A percentile compares a stretch with the other conserved stretches of the same genome.
These are phyloP conservation scores for Nicotiana otophora DNA, from an alignment of 257 asterid genomes.

Conservation along the genomic window DNA sequence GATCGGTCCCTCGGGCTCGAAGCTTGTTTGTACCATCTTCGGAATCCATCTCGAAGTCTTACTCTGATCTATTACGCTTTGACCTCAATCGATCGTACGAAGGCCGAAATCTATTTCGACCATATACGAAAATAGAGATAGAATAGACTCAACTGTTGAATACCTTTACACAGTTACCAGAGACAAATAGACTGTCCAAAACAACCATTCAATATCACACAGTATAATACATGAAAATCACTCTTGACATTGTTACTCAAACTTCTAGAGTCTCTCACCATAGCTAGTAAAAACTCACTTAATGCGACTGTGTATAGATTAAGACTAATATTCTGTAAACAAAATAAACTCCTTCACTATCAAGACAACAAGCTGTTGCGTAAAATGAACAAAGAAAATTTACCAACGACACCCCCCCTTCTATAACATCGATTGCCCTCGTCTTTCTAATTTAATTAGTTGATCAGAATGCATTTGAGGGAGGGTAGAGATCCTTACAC, in stretches of 20 bases:
- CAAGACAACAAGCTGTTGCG: conserved; percentile 38
- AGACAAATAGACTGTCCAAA: neutral
- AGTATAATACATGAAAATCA: neutral
- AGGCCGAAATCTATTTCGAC: too few species aligned
- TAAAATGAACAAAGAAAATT: neutral
- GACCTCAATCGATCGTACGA: too few species aligned
- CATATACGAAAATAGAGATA: too few species aligned
- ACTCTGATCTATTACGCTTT: too few species aligned
- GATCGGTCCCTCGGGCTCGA: too few species aligned
- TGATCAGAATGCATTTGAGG: conserved; percentile 2
- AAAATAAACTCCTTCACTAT: neutral
- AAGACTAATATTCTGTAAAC: neutral
- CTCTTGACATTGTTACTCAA: neutral
- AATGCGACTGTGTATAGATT: neutral
- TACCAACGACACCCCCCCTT: neutral
- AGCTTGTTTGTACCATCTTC: too few species aligned
- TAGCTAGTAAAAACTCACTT: neutral
- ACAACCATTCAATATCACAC: neutral
- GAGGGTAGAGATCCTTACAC: conserved; percentile 47
- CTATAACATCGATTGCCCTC: neutral
- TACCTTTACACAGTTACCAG: neutral
- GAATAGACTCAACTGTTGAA: too few species aligned
- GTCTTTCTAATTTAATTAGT: neutral
- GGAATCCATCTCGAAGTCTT: too few species aligned
- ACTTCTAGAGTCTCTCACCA: neutral